Evolutionary conservation across 179 eudicot species (phyloP), one percentile per base, ranked within the genome.

Genomic region (Heliamphora ciliata): DNA sequence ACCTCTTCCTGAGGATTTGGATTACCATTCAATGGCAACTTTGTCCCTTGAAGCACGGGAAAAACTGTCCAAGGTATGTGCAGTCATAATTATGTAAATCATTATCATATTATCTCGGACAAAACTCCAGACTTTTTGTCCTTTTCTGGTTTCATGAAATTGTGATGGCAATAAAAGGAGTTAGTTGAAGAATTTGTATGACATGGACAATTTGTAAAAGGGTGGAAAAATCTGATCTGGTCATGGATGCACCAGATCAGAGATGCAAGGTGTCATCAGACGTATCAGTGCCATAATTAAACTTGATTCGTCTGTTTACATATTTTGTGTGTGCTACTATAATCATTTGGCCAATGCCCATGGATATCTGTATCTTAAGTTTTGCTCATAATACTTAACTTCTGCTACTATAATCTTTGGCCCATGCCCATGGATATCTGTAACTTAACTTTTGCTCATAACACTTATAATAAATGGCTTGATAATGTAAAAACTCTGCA

Each of bases 11-110:
- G 96, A 91, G 70, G 92, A 94, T 82, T 87, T 96, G 69, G 95
- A 96, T 91, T 96, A 92, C 85, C 44, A 87, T 79, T 83, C 92
- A 56, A 94, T 96, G 94, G 86, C 90, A 72, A 96, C 94, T 81
- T 88, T 96, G 84, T 94, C 93, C 40, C 87, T 88, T 78, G 99
- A 96, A 86, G 92, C 98, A 76, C 98, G 99, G 52, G 98, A 96
- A 81, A 96, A 96, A 83, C 91, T 96, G 72, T 87, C 99, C 58
- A 96, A 96, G 97, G 99, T 93, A 87, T 81, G 68, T 78, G 52
- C 10, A 1, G 54, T 44, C 69, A 74, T 54, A 67, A 24, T 10
- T 70, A 17, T 52, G 50, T 14, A 17, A 79, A 50, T 51, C 13
- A 4, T 78, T 21, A 2, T 54, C 31, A 4, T 0, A 21, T 6